Conservation (phyloP, 2,329 filamentous ascomycete species). For the Gnomoniopsis sp. region DNA sequence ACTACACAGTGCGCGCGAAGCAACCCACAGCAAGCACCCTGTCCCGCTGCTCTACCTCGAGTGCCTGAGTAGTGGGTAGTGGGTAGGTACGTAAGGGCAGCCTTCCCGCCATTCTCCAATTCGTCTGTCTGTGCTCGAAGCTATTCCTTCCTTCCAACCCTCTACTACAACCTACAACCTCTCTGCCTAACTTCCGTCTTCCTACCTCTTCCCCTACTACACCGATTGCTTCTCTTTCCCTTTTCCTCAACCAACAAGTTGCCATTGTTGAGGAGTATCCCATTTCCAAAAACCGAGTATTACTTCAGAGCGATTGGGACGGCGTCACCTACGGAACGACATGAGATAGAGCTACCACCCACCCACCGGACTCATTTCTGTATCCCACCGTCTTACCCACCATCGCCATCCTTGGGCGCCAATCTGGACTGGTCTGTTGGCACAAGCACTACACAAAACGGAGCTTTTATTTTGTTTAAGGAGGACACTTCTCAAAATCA, state of each 20-base stretch:
- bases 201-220: not conserved
- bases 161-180: not conserved
- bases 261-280: not conserved
- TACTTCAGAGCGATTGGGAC: not conserved
- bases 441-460: too few relatives aligned
- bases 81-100: not conserved
- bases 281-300: not conserved
- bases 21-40: not conserved
- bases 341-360: not conserved
- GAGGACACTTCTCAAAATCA: too few relatives aligned
- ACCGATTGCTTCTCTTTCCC: not conserved
- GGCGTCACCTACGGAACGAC: not conserved
- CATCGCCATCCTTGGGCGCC: too few relatives aligned
- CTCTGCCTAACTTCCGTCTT: not conserved
- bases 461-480: too few relatives aligned
- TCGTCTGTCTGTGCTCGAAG: not conserved
- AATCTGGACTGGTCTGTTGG: too few relatives aligned
- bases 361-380: not conserved
- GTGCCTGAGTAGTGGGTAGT: not conserved
- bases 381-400: not conserved
- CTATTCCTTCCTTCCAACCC: not conserved
- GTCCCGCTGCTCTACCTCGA: not conserved
- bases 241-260: not conserved
- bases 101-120: slow-evolving; percentile 8
- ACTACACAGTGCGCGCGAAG: not conserved